A percentile compares a stretch with the other conserved stretches of the same genome.
These are phyloP conservation scores for Chrysoporthe puriensis DNA, from an alignment of 2,329 filamentous ascomycete genomes.

Conservation along the genomic window DNA sequence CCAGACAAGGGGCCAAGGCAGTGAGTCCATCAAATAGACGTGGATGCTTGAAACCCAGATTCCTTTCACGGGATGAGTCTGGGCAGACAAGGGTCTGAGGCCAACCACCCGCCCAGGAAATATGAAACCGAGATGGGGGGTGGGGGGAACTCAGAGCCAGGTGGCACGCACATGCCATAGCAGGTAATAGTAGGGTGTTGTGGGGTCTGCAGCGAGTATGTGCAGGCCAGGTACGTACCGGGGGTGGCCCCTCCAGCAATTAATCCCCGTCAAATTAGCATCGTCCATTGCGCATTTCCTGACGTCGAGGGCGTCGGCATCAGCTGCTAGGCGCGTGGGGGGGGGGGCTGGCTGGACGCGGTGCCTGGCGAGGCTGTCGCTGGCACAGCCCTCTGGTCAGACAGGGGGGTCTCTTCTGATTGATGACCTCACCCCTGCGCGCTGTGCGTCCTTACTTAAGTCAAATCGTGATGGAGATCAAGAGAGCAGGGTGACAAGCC, in stretches of 20 bases:
- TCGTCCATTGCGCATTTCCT: slow-evolving; percentile 1
- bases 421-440: slow-evolving; percentile 2
- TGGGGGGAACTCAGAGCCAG: neutral
- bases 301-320: neutral
- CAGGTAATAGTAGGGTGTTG: neutral
- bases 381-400: no score
- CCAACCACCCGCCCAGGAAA: neutral
- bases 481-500: neutral
- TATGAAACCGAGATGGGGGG: slow-evolving; percentile 5
- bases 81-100: slow-evolving; percentile 9
- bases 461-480: neutral
- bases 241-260: neutral
- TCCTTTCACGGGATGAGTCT: slow-evolving; percentile 10
- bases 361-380: neutral
- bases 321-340: neutral
- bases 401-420: neutral
- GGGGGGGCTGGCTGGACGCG: neutral
- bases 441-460: neutral
- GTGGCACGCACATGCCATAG: no score
- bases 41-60: slow-evolving; percentile 14
- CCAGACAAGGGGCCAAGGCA: slow-evolving; percentile 2
- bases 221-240: neutral
- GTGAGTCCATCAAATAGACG: slow-evolving; percentile 19
- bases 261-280: neutral
- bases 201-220: neutral